These are phyloP conservation scores for Hemileccinum impolitum DNA, from an alignment of 768 basidiomycete species.

Conservation along the genomic window DNA sequence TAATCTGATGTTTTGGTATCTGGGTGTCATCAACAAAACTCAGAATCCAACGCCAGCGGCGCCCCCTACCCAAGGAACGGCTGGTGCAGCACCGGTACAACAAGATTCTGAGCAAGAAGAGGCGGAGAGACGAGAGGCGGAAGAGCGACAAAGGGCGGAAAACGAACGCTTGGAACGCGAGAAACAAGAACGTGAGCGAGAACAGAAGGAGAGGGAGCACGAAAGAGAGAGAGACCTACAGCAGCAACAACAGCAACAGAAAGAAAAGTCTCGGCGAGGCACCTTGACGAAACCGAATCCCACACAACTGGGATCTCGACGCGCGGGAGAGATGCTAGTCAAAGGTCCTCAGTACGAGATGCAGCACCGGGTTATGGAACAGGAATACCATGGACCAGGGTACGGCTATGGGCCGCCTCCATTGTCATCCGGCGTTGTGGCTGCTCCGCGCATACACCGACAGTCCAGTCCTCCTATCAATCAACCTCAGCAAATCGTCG, in stretches of 20 bases:
- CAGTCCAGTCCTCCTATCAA: constrained; percentile 26
- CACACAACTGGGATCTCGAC: constrained; percentile 45
- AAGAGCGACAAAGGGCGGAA: constrained; percentile 42
- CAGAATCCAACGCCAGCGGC: constrained; percentile 45
- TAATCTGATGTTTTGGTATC: constrained; percentile 99
- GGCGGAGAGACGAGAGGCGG: constrained; percentile 37
- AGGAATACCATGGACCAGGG: constrained; percentile 60
- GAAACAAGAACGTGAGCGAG: constrained; percentile 54
- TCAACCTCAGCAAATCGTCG: constrained; percentile 27
- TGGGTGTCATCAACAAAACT: constrained; percentile 95
- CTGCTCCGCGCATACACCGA: constrained; percentile 22
- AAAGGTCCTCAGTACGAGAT: constrained; percentile 90
- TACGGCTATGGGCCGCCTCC: constrained; percentile 27
- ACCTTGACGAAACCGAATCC: constrained; percentile 67
- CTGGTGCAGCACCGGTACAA: constrained; percentile 22
- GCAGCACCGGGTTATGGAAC: constrained; percentile 91
- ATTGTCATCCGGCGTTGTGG: constrained; percentile 19
- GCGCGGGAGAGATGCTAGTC: constrained; percentile 83
- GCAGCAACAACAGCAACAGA: constrained; percentile 37
- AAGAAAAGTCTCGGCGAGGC: constrained; percentile 39
- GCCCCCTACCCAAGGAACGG: constrained; percentile 30
- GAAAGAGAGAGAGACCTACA: constrained; percentile 32
- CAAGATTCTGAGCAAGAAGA: constrained; percentile 34
- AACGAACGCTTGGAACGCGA: constrained; percentile 45
- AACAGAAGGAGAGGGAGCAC: constrained; percentile 36